phyloP scores from a whole-genome alignment of 2,329 filamentous ascomycete genomes.

The Ophiocordyceps camponoti-saundersi region DNA sequence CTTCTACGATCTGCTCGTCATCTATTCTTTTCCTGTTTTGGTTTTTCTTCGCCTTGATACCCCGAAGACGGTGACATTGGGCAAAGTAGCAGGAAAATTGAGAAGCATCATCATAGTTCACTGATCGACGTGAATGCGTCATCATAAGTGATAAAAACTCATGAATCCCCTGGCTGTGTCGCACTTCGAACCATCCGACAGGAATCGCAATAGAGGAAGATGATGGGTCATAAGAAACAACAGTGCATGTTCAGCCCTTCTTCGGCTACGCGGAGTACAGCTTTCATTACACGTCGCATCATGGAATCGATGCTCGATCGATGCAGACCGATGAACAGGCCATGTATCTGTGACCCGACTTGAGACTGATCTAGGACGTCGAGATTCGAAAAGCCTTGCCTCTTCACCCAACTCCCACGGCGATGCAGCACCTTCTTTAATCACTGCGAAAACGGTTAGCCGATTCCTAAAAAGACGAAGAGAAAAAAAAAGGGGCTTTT shows the following conservation, averaged over 20 bases:
- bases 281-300: constrained; percentile 13
- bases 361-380: constrained; percentile 15
- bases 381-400: constrained; percentile 9
- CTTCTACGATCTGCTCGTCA: too few species aligned
- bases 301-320: constrained; percentile 12
- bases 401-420: constrained; percentile 19
- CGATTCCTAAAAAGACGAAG: not conserved
- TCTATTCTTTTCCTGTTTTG: too few species aligned
- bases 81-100: too few species aligned
- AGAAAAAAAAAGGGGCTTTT: not conserved
- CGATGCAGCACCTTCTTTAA: constrained; percentile 24
- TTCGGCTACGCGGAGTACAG: constrained; percentile 2
- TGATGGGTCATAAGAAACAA: too few species aligned
- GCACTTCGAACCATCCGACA: constrained; percentile 33
- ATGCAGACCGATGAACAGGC: constrained; percentile 19
- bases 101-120: too few species aligned
- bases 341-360: constrained; percentile 30
- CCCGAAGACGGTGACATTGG: too few species aligned
- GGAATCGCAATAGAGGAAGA: not conserved
- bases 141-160: too few species aligned
- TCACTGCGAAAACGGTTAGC: constrained; percentile 30
- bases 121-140: too few species aligned
- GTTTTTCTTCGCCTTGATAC: too few species aligned
- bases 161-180: constrained; percentile 36
- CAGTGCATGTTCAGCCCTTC: not conserved